Base-by-base conservation (phyloP, 164 flowering plant genomes). In the Sedum album region DNA sequence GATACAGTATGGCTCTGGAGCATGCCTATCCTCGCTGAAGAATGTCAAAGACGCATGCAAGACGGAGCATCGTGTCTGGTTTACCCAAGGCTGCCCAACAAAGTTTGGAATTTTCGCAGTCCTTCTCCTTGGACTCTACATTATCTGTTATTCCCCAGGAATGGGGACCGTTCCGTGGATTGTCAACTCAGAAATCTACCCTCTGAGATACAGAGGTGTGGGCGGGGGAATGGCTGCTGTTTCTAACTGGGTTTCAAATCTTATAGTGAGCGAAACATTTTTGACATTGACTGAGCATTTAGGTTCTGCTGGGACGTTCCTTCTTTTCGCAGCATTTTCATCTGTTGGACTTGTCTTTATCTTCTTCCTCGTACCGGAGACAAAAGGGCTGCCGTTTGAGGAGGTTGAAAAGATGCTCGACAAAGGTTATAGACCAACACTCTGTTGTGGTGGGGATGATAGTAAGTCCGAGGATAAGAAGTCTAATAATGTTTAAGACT, bases 141-240 rank as follows among this genome's bases (percentile, higher is more conserved):
- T 91, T 36, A 80, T 89, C 26, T 57, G 75, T 1, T 94, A 85
- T 68, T 73, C 97, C 0, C 96, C 97, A 0, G 97, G 98, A n/a
- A 85, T 93, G 93, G 97, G 97, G 46, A 88, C 96, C 0, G 86
- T 80, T 1, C 98, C 97, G 0, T 91, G 97, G 98, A 84, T 91
- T 11, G 78, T 91, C 17, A 93, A 91, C 82, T 89, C 96, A 0
- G 97, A 91, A 79, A 91, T 93, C 36, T 93, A 93, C 71, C 98
- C 98, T 3, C 51, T 90, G 68, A 83, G 81, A 65, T 86, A 75
- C 78, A 75, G 97, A 78, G 93, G 94, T 0, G 46, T 83, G 4
- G 88, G 96, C 0, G 96, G 97, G 60, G 97, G 96, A 10, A 82
- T 94, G 15, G 96, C 96, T 15, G 96, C 96, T 1, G 84, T 86